Evolutionary conservation across 805 yeast genomes (phyloP).

Genomic region (Candida taoyuanica): DNA sequence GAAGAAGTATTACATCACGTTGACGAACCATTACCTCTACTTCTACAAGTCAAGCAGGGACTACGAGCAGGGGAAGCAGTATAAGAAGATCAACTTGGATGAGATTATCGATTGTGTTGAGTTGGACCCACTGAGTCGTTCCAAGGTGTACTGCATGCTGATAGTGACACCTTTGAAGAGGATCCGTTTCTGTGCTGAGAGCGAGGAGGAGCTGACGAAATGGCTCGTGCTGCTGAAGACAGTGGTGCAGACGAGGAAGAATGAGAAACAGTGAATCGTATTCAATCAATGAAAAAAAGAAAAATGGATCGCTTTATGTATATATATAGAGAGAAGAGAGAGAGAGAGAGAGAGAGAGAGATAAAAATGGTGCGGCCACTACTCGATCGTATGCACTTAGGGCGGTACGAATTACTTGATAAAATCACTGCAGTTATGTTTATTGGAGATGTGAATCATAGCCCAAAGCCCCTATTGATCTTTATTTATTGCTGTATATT

Average conservation of each 20-base stretch:
- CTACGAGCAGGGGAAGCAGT: slow-evolving; percentile 15
- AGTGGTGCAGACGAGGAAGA: slow-evolving; percentile 24
- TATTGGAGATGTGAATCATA: too few species aligned
- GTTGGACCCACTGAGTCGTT: slow-evolving; percentile 40
- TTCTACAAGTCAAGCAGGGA: slow-evolving; percentile 35
- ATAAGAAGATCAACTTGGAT: slow-evolving; percentile 31
- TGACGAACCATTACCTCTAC: slow-evolving; percentile 37
- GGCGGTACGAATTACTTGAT: too few species aligned
- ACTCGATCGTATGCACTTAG: too few species aligned
- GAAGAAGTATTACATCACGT: slow-evolving; percentile 38
- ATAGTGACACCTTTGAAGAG: slow-evolving; percentile 44
- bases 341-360: too few species aligned
- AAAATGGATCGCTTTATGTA: too few species aligned
- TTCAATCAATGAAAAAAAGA: neutral
- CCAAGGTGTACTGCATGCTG: slow-evolving; percentile 42
- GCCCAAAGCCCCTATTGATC: too few species aligned
- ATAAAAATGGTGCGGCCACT: too few species aligned
- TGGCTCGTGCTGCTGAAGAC: slow-evolving; percentile 46
- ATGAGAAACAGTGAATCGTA: slow-evolving; percentile 5
- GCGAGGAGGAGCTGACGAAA: slow-evolving; percentile 41
- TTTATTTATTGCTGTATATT: too few species aligned
- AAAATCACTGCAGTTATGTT: too few species aligned
- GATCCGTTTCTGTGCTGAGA: slow-evolving; percentile 38
- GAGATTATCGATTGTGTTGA: slow-evolving; percentile 46
- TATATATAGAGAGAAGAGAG: too few species aligned